phyloP scores from a whole-genome alignment of 2,329 filamentous ascomycete species.

The Boeremia exigua region DNA sequence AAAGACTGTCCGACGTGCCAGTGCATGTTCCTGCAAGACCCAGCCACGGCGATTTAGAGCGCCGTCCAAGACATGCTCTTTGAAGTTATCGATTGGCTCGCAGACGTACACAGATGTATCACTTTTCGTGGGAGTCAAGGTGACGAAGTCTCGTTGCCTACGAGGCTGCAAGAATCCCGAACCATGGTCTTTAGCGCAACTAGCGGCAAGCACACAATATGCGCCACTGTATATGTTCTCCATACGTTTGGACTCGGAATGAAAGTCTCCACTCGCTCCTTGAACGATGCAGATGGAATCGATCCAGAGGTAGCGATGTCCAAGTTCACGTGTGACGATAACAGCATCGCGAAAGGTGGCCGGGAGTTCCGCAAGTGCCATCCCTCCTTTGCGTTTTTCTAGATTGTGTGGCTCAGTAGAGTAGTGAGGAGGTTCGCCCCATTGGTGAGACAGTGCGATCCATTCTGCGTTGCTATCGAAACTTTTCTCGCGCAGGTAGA shows the following conservation, averaged over 20 bases:
- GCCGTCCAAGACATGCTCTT: constrained; percentile 21
- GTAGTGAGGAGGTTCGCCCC: neutral
- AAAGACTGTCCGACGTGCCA: constrained; percentile 32
- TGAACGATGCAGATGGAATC: constrained; percentile 38
- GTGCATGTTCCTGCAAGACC: constrained; percentile 35
- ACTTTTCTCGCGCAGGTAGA: neutral
- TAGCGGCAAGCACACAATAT: constrained; percentile 31
- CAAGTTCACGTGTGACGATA: constrained; percentile 21
- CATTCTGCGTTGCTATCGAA: neutral
- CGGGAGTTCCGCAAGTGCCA: constrained; percentile 15
- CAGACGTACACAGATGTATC: neutral
- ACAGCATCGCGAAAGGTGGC: constrained; percentile 31
- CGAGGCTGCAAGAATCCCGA: constrained; percentile 20
- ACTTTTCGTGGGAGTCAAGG: neutral
- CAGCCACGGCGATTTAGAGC: constrained; percentile 27
- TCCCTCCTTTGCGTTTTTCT: neutral
- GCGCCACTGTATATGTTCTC: constrained; percentile 33
- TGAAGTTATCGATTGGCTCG: constrained; percentile 27
- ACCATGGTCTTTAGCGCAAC: constrained; percentile 12
- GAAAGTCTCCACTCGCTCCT: constrained; percentile 28
- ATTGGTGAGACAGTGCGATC: neutral
- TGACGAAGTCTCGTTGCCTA: neutral
- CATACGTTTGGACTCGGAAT: constrained; percentile 28
- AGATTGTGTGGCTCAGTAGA: neutral
- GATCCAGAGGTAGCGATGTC: constrained; percentile 35